Conservation (phyloP, 2,329 filamentous ascomycete species). For the Fusarium sp. region DNA sequence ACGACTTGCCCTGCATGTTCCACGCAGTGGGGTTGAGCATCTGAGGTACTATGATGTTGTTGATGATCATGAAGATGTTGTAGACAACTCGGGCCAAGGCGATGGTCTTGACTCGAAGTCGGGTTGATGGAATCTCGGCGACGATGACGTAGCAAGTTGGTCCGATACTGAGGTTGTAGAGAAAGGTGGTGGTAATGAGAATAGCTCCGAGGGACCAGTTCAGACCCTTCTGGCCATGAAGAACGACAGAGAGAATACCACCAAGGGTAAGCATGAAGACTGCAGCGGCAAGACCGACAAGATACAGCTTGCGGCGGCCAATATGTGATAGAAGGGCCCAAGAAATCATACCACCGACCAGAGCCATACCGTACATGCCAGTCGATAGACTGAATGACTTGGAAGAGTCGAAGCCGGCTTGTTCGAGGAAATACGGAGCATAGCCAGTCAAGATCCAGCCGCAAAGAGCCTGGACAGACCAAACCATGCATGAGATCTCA, state of each 20-base stretch:
- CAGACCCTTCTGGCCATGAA: conserved; percentile 41
- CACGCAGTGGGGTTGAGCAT: conserved; percentile 47
- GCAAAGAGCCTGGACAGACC: conserved; percentile 43
- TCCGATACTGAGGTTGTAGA: conserved; percentile 49
- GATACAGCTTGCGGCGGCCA: conserved; percentile 57
- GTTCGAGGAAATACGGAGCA: conserved; percentile 57
- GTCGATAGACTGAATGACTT: conserved; percentile 57
- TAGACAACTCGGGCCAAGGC: conserved; percentile 53
- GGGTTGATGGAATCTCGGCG: conserved; percentile 55
- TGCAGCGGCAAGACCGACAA: conserved; percentile 51
- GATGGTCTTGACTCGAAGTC: conserved; percentile 57
- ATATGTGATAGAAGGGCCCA: conserved; percentile 55
- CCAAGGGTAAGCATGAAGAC: conserved; percentile 55
- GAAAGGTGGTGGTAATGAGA: conserved; percentile 57
- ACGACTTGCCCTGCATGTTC: conserved; percentile 46
- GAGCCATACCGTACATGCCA: conserved; percentile 56
- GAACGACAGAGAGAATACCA: conserved; percentile 54
- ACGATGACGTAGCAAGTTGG: conserved; percentile 54
- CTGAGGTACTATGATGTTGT: conserved; percentile 43
- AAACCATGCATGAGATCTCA: conserved; percentile 47
- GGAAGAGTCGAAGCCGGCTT: conserved; percentile 55
- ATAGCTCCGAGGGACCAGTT: conserved; percentile 55
- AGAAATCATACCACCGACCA: conserved; percentile 56
- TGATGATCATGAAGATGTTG: conserved; percentile 42
- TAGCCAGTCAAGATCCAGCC: conserved; percentile 41